Evolutionary conservation across 805 yeast species (phyloP), one percentile per base, ranked within the genome.

Genomic region (Starmerella floris): DNA sequence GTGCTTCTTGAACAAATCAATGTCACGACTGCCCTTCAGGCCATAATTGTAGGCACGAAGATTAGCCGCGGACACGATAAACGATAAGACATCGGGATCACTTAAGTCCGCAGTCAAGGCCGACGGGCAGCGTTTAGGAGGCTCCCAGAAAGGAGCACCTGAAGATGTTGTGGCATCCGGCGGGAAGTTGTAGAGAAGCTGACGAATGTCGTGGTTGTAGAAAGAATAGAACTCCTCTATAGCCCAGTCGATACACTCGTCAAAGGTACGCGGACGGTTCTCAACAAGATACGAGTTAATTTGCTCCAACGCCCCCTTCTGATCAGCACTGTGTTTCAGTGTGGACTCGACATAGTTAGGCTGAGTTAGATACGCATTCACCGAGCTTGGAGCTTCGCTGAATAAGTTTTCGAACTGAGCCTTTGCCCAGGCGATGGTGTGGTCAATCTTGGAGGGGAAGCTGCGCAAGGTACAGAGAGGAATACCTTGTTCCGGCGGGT

Each of bases 351-450:
- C 88, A 62, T 79, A 91, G 64, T 85, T 79, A 48, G 95, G 91
- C 64, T 91, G 95, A 27, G 87, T 69, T 59, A 91, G 67, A 63
- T 85, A 91, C 58, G 83, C 64, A 62, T 91, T 91, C 42, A 87
- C 97, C 56, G 84, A 84, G 62, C 83, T 95, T 17, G 95, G 87
- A n/a, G 84, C 72, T 47, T 88, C 95, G 30, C 76, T 69, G 62
- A 91, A 91, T 57, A 76, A 84, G 19, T 91, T 95, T 68, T 82
- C 91, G 72, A 91, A 91, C 58, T 84, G 69, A 17, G 85, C 77
- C 66, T 93, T 93, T 15, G 97, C 94, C 99, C 99, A 91, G 5
- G 98, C 97, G 65, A 91, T 91, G 1, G 99, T 91, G 60, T 91
- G 99, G 61, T 91, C 99, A 56, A 91, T 91, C 65, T 88, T 88